Percentiles rank a stretch among this genome's conserved stretches.
Conservation (phyloP, 1,284 basidiomycete genomes). For the Sanghuangporus sanghuang region DNA sequence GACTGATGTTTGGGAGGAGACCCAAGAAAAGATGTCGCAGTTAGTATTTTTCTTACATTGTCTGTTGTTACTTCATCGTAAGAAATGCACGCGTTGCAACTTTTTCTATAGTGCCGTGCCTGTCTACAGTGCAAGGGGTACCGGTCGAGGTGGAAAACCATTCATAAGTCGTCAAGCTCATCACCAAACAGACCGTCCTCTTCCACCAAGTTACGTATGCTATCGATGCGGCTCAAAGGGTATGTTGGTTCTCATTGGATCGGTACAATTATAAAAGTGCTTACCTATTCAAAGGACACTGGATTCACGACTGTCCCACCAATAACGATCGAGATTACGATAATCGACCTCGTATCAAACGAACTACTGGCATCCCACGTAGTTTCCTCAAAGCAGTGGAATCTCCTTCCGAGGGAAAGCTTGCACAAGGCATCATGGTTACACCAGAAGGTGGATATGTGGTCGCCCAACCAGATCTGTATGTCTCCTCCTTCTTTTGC, state of each 20-base stretch:
- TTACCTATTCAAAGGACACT: slow-evolving; percentile 65
- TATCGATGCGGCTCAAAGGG: slow-evolving; percentile 98
- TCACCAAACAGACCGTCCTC: slow-evolving; percentile 56
- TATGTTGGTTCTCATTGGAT: slow-evolving; percentile 32
- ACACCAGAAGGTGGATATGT: slow-evolving; percentile 96
- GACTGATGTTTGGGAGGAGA: slow-evolving; percentile 90
- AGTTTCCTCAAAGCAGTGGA: slow-evolving; percentile 97
- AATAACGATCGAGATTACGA: slow-evolving; percentile 95
- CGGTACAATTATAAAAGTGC: neutral
- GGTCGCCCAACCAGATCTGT: slow-evolving; percentile 90
- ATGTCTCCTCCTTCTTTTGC: slow-evolving; percentile 31
- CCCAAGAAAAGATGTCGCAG: slow-evolving; percentile 97
- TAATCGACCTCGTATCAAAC: slow-evolving; percentile 92
- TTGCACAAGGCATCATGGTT: slow-evolving; percentile 88
- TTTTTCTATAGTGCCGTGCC: slow-evolving; percentile 58
- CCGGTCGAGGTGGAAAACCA: slow-evolving; percentile 58
- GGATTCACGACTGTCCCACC: slow-evolving; percentile 99
- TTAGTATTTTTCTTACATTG: slow-evolving; percentile 44
- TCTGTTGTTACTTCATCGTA: slow-evolving; percentile 42
- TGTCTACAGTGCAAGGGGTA: slow-evolving; percentile 61
- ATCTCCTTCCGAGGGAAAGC: slow-evolving; percentile 68
- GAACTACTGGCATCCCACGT: slow-evolving; percentile 96
- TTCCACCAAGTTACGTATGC: slow-evolving; percentile 97
- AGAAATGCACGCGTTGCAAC: slow-evolving; percentile 45
- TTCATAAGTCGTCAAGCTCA: slow-evolving; percentile 37